These are phyloP conservation scores for Pezicula carpinea DNA, from an alignment of 2,329 filamentous ascomycete genomes.

Conservation along the genomic window DNA sequence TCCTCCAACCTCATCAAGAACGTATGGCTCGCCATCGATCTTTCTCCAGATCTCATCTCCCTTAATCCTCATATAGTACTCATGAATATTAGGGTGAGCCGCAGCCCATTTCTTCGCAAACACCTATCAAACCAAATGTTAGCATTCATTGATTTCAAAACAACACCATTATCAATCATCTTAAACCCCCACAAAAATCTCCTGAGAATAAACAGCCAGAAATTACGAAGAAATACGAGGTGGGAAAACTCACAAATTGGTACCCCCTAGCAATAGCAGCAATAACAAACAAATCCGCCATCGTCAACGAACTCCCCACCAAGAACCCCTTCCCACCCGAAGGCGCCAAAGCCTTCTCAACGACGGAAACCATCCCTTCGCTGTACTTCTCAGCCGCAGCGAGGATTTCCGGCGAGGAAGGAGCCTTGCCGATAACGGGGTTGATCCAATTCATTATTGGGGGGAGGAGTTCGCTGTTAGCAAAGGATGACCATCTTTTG, in stretches of 20 bases:
- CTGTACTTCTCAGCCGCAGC: conserved; percentile 12
- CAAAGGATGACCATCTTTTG: conserved; percentile 17
- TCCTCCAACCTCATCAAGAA: conserved; percentile 5
- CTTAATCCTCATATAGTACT: conserved; percentile 16
- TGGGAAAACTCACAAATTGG: conserved; percentile 12
- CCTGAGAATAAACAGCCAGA: neutral
- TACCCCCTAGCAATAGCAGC: conserved; percentile 16
- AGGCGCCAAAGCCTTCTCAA: conserved; percentile 11
- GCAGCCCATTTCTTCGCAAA: conserved; percentile 17
- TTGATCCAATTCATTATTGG: conserved; percentile 22
- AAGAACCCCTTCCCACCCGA: conserved; percentile 13
- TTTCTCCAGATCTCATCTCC: conserved; percentile 12
- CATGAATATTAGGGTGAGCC: conserved; percentile 14
- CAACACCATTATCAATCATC: no score
- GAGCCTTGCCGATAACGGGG: conserved; percentile 14
- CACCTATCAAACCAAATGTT: conserved; percentile 6
- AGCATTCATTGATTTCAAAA: neutral
- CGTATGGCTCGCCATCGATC: conserved; percentile 7
- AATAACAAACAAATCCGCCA: conserved; percentile 18
- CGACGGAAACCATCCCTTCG: conserved; percentile 14
- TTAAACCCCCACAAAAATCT: no score
- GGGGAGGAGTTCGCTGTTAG: conserved; percentile 17
- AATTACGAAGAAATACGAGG: neutral
- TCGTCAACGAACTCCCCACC: conserved; percentile 13
- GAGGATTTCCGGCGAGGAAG: conserved; percentile 15